Evolutionary conservation across 139 green algal genomes (phyloP).

Genomic region (Diplosphaera chodatii): DNA sequence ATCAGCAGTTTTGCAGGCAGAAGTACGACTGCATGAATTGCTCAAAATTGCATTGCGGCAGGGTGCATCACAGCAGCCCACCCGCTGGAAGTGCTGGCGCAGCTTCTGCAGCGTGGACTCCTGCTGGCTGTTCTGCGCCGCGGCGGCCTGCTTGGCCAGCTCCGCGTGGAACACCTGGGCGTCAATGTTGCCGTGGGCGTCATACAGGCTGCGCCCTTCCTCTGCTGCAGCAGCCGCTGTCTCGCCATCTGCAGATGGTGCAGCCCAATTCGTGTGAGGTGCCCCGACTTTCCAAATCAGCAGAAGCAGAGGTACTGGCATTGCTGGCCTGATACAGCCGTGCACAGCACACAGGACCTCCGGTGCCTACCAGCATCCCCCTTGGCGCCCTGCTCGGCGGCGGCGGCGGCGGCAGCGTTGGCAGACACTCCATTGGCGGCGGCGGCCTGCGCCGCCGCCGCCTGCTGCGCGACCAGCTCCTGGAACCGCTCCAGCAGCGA

Average conservation of each 20-base stretch:
- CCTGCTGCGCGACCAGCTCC: constrained; percentile 2
- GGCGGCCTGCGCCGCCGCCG: no score
- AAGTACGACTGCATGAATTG: no score
- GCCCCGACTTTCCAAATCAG: no score
- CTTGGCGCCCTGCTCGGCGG: not conserved
- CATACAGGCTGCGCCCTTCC: not conserved
- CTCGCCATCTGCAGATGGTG: constrained; percentile 6
- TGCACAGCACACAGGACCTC: no score
- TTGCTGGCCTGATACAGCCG: no score
- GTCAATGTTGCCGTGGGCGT: not conserved
- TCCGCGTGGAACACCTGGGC: no score
- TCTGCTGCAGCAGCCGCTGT: not conserved
- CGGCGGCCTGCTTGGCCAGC: not conserved
- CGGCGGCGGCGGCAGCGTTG: not conserved
- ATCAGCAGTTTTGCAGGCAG: no score
- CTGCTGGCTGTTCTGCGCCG: not conserved
- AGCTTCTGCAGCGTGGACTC: constrained; percentile 12
- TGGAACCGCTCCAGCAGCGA: constrained; percentile 10
- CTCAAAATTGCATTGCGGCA: no score
- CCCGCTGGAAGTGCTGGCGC: constrained; percentile 20
- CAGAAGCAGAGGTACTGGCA: no score
- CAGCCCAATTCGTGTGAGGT: no score
- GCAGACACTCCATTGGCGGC: not conserved
- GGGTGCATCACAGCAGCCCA: no score
- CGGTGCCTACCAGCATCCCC: no score